Base-by-base conservation (phyloP, 1,284 basidiomycete species). In the Moniliophthora roreri region DNA sequence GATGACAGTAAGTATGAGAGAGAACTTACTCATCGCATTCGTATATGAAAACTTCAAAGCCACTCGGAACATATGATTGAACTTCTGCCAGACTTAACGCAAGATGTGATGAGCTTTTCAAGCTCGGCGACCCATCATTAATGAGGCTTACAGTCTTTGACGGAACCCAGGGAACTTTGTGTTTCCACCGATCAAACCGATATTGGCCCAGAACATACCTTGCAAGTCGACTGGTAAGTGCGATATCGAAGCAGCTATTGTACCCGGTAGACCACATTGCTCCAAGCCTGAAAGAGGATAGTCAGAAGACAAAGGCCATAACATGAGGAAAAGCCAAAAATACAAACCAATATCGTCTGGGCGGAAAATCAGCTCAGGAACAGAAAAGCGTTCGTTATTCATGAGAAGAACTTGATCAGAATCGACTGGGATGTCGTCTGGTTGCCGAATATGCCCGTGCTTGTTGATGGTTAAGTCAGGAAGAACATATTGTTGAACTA, bases 151-250 rank as follows among this genome's bases (percentile, higher is more conserved):
- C 92, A 98, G 69, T 69, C 95, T 75, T 50, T 80, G 70, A 20
- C 81, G 79, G 60, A 98, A 86, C 3, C 88, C 89, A 42, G 85
- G 77, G 58, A 95, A 82, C 60, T 83, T 82, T 3, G 85, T 83
- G 64, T 84, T 87, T 6, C 95, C 95, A 48, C 95, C 95, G 59
- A 94, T 82, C 54, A 97, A 72, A 4, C 91, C 88, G 58, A 98
- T 93, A 67, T 98, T 93, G 36, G 84, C 84, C 94, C 94, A 98
- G 69, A 94, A 94, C 84, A 97, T 84, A 23, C 91, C 93, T 60
- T 86, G 91, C 34, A 95, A 63, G 61, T 93, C 91, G 47, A 80
- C 74, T 0, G 90, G 90, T 56, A 95, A 79, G 32, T 79, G 70
- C 1, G 79, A 75, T 64, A 98, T 93, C 52, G 88, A 86, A 53